A percentile compares a stretch with the other conserved stretches of the same genome.
Conservation (phyloP, 2,329 filamentous ascomycete species). For the Ilyonectria robusta region DNA sequence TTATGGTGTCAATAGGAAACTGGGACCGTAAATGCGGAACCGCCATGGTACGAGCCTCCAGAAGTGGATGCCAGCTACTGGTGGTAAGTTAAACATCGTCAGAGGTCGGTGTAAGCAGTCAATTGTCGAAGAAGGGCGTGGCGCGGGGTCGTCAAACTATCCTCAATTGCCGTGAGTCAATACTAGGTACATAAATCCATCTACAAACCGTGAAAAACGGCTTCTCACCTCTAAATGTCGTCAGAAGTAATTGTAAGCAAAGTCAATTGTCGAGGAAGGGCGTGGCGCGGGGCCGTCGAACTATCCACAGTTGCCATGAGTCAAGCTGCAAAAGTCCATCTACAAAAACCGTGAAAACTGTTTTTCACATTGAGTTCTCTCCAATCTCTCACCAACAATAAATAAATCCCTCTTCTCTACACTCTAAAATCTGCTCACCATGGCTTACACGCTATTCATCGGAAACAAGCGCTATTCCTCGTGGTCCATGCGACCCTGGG, state of each 20-base stretch:
- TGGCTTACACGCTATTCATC: constrained; percentile 59
- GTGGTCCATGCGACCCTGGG: constrained; percentile 63
- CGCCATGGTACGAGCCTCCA: background rate
- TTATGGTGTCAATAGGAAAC: background rate
- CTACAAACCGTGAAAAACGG: too few relatives aligned
- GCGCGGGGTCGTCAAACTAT: background rate
- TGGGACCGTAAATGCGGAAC: background rate
- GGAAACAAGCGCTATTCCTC: constrained; percentile 62
- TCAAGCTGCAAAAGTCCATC: background rate
- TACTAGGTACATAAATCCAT: background rate
- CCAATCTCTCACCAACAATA: background rate
- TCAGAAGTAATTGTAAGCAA: background rate
- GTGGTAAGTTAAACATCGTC: background rate
- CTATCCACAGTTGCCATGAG: background rate
- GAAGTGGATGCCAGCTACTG: background rate
- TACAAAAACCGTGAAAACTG: background rate
- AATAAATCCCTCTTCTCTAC: background rate
- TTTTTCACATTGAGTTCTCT: background rate
- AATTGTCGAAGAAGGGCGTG: constrained; percentile 15
- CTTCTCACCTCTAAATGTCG: background rate
- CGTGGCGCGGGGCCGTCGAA: constrained; percentile 5
- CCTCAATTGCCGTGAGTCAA: background rate
- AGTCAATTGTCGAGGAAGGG: constrained; percentile 8
- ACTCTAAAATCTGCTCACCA: constrained; percentile 32
- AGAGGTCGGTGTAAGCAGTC: background rate